phyloP scores from a whole-genome alignment of 176 grass and related monocot species.

The Olyra latifolia region DNA sequence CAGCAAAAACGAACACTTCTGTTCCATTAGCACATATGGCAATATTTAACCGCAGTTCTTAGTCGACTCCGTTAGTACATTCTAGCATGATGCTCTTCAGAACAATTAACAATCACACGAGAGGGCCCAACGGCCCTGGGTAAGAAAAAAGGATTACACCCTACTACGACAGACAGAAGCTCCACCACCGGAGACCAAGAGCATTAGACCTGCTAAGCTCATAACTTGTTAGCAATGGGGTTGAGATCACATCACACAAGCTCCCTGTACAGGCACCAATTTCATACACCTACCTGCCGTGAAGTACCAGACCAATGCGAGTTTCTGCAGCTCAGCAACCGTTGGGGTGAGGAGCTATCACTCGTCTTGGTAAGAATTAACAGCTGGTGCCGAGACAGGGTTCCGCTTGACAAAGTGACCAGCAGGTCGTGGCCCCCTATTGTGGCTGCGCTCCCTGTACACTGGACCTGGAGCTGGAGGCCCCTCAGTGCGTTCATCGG shows the following conservation, averaged over 20 bases:
- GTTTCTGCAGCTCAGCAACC: conserved; percentile 6
- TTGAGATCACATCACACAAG: not conserved
- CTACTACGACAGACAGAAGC: not conserved
- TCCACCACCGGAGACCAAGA: not conserved
- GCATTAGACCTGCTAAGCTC: conserved; percentile 30
- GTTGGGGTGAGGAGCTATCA: conserved; percentile 11
- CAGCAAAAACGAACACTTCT: conserved; percentile 13
- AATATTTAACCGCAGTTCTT: conserved; percentile 30
- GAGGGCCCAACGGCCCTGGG: conserved; percentile 18
- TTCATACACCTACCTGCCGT: conserved; percentile 22
- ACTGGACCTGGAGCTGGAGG: conserved; percentile 24
- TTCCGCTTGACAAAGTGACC: conserved; percentile 51
- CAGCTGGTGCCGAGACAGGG: not conserved
- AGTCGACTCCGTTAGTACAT: conserved; percentile 48
- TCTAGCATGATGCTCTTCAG: conserved; percentile 24
- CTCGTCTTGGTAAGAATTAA: conserved; percentile 39
- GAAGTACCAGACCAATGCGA: not conserved
- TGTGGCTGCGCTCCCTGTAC: conserved; percentile 41
- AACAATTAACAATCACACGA: conserved; percentile 36
- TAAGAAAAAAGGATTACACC: conserved; percentile 42
- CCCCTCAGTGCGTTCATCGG: conserved; percentile 24
- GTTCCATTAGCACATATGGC: conserved; percentile 17
- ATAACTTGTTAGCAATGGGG: conserved; percentile 19
- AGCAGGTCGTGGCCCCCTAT: conserved; percentile 14
- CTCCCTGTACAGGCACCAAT: conserved; percentile 14